Conservation (phyloP, 2,329 filamentous ascomycete species). For the Beauveria rudraprayagi region DNA sequence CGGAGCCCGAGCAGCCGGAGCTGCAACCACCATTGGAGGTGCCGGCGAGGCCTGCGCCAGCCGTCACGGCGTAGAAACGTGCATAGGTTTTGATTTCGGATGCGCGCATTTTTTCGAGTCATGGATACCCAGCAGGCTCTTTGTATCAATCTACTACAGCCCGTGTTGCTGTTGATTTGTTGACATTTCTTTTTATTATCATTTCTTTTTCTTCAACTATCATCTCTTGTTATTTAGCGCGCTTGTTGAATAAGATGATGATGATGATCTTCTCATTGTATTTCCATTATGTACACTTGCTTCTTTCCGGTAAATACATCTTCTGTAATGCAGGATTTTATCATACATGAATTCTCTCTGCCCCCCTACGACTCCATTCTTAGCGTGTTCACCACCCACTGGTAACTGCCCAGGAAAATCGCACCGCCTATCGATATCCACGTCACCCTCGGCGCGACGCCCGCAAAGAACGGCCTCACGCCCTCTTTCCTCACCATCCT, state of each 20-base stretch:
- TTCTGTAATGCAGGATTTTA: not conserved
- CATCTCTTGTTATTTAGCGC: not conserved
- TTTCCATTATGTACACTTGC: not conserved
- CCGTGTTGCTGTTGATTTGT: slow-evolving; percentile 2
- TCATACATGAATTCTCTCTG: slow-evolving; percentile 13
- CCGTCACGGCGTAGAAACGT: not conserved
- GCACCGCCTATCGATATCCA: slow-evolving; percentile 96
- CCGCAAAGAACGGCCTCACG: slow-evolving; percentile 62
- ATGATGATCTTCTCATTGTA: not conserved
- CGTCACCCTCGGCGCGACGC: slow-evolving; percentile 71
- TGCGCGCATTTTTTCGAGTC: not conserved
- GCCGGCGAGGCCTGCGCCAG: not conserved
- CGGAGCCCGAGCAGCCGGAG: slow-evolving; percentile 15
- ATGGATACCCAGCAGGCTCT: slow-evolving; percentile 6
- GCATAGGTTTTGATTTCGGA: not conserved
- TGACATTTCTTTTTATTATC: not conserved
- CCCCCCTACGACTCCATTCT: slow-evolving; percentile 16
- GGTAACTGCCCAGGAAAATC: slow-evolving; percentile 90
- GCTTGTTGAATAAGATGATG: not conserved
- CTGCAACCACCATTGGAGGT: not conserved
- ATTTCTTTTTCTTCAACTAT: not conserved
- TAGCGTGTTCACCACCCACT: slow-evolving; percentile 74
- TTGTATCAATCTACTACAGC: slow-evolving; percentile 1
- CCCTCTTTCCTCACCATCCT: slow-evolving; percentile 59
- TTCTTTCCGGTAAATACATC: not conserved